These are phyloP conservation scores for Coix lacrymajobi DNA, from an alignment of 176 grass and related monocot genomes.

Conservation along the genomic window DNA sequence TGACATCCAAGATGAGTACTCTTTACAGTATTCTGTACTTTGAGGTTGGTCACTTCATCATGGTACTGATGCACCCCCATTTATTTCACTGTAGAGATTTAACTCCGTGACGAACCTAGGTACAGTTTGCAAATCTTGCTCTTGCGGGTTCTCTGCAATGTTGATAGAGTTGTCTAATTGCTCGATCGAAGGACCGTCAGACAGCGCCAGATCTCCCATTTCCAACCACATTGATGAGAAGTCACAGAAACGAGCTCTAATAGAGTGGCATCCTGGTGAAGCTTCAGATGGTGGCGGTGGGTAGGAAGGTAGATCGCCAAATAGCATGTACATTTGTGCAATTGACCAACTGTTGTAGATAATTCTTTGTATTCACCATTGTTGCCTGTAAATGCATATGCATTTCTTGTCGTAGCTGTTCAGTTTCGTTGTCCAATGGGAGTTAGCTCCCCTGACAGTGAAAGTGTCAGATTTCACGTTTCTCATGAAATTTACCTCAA, in stretches of 20 bases:
- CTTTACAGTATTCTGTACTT: neutral
- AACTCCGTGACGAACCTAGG: slow-evolving; percentile 5
- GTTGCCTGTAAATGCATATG: slow-evolving; percentile 27
- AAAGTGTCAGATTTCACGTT: slow-evolving; percentile 7
- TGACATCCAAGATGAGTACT: neutral
- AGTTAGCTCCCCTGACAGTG: neutral
- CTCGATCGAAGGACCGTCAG: slow-evolving; percentile 23
- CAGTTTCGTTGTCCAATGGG: too few relatives aligned
- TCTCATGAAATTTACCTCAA: neutral
- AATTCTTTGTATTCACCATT: slow-evolving; percentile 19
- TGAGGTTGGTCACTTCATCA: neutral
- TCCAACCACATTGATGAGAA: neutral
- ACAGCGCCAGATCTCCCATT: slow-evolving; percentile 11
- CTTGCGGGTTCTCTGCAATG: slow-evolving; percentile 50
- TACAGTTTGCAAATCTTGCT: slow-evolving; percentile 43
- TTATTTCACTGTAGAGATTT: slow-evolving; percentile 16
- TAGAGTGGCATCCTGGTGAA: slow-evolving; percentile 49
- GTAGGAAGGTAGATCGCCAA: slow-evolving; percentile 19
- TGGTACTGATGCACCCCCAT: neutral
- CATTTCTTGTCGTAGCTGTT: slow-evolving; percentile 14
- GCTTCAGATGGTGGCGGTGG: neutral
- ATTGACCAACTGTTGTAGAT: slow-evolving; percentile 23
- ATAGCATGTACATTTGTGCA: slow-evolving; percentile 13
- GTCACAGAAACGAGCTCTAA: neutral
- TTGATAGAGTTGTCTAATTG: slow-evolving; percentile 38